Base-by-base conservation (phyloP, 2,329 filamentous ascomycete genomes). In the Aciculosporium take region DNA sequence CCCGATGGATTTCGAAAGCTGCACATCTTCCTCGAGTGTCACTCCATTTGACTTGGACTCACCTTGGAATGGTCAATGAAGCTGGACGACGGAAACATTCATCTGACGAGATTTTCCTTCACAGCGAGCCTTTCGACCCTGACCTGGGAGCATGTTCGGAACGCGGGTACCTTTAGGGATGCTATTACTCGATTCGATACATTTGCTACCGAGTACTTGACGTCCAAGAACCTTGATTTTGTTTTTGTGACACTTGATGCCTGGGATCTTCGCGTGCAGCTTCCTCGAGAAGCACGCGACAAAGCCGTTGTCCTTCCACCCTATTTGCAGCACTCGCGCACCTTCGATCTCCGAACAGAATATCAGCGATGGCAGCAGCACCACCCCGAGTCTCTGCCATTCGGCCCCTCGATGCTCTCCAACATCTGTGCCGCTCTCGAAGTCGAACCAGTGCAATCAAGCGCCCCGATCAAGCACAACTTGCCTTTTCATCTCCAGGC, bases 351-450 rank as follows among this genome's bases (percentile, higher is more conserved):
- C 44, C 84, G 91, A 48, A 94, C 87, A 55, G 91, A 98, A 66
- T 98, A 98, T 61, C 88, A 95, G 67, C 78, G 88, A 59, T 98
- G 91, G 88, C 91, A 96, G 65, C 86, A 93, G 56, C 89, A 96
- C 63, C 91, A 98, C 57, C 91, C 91, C 30, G 91, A 98, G 67
- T 95, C 89, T 43, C 74, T 98, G 41, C 89, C 91, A 3, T 98
- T 96, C 57, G 91, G 89, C 15, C 89, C 91, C 38, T 94, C 86
- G 45, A 93, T 91, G 61, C 74, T 98, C 49, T 82, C 88, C 53
- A 96, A 96, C 65, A 98, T 98, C 61, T 98, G 91, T 68, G 91
- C 91, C 48, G 91, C 91, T 41, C 79, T 98, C 41, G 91, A 98
- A 66, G 91, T 98, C 37, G 91, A 98, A 65, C 88, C 93, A 42